Evolutionary conservation across 225 moss, liverwort and hornwort species (phyloP), one percentile per base, ranked within the genome.

Genomic region (Anthoceros angustus): DNA sequence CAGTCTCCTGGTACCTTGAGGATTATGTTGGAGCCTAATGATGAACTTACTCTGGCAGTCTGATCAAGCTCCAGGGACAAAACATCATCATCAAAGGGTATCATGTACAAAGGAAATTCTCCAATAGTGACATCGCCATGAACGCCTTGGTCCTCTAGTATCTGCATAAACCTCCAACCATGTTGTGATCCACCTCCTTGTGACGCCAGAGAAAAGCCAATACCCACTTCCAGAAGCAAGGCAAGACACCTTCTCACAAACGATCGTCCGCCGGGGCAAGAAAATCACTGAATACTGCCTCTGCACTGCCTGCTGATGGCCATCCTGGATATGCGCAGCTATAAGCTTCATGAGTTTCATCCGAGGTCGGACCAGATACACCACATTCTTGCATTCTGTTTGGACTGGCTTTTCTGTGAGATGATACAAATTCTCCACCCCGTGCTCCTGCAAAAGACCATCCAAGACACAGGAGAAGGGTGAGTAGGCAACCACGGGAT

Each of bases 61-160:
- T 79, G 75, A 62, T 98, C 98, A 16, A 98, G 77, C 72, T 98
- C 92, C 74, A 98, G 76, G 67, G 98, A 98, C 65, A 98, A 61
- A 24, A 98, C 86, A 71, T 98, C 98, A 70, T 98, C 98, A 21
- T 98, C 98, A 66, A 84, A 98, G n/a, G 98, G 98, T 69, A 98
- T 92, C 72, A 98, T 76, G 75, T 83, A 89, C 68, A 98, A 73
- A 8, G 98, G 92, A 70, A 80, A 92, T 41, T 92, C 89, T 62
- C 82, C 74, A 71, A 98, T 83, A 7, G 78, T 80, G 39, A 98
- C 80, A 63, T 79, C 87, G 66, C 76, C 77, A 61, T 78, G 73
- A 41, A 83, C 76, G 39, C 83, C 87, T 76, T 86, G 92, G 71
- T 98, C 86, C 71, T 98, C 98, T 72, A 98, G 73, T 72, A 92